Conservation (phyloP, 805 yeast species). For the Nakazawaea ambrosiae region DNA sequence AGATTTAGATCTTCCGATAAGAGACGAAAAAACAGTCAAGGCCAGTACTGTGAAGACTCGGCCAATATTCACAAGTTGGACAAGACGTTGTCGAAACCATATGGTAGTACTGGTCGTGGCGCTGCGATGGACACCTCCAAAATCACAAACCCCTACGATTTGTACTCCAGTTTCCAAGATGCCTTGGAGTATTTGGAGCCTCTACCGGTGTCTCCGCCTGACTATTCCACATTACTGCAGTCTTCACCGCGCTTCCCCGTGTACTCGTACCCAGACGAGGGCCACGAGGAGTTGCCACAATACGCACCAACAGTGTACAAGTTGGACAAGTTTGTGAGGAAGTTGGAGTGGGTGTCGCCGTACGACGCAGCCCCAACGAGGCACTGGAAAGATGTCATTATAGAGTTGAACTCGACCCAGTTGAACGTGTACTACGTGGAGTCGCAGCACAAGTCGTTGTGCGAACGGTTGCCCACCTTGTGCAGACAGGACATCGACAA, state of each 20-base stretch:
- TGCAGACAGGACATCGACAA: conserved; percentile 21
- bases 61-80: background rate
- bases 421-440: conserved; percentile 56
- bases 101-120: too few relatives aligned
- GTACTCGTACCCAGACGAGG: conserved; percentile 21
- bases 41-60: too few relatives aligned
- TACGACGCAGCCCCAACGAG: conserved; percentile 61
- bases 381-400: conserved; percentile 61
- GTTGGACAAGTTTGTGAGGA: conserved; percentile 51
- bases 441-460: conserved; percentile 10
- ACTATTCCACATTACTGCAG: conserved; percentile 28
- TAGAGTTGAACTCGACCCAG: conserved; percentile 84
- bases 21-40: too few relatives aligned
- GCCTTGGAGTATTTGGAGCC: conserved; percentile 28
- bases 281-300: conserved; percentile 45
- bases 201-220: conserved; percentile 31
- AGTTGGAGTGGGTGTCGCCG: conserved; percentile 73
- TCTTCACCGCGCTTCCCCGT: conserved; percentile 27
- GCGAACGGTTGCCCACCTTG: conserved; percentile 8
- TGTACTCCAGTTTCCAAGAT: conserved; percentile 12
- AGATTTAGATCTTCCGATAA: too few relatives aligned
- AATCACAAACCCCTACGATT: conserved; percentile 3
- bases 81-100: too few relatives aligned
- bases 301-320: conserved; percentile 63
- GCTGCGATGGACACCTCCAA: too few relatives aligned